These are phyloP conservation scores for Guyanaporus albipodus DNA, from an alignment of 768 basidiomycete genomes.

Conservation along the genomic window DNA sequence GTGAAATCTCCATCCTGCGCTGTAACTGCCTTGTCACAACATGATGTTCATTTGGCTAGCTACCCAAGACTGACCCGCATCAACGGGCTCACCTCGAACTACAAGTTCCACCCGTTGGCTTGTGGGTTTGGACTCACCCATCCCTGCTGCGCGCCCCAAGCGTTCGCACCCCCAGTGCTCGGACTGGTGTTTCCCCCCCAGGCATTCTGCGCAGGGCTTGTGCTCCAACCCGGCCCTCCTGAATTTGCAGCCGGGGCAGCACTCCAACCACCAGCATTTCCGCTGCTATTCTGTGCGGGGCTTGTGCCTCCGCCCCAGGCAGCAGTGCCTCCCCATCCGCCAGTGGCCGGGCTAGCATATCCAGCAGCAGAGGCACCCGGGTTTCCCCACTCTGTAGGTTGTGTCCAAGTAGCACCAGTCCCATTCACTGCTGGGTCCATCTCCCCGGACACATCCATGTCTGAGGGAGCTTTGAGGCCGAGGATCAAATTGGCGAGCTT, in stretches of 20 bases:
- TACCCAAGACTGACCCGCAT: background rate
- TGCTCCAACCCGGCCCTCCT: constrained; percentile 27
- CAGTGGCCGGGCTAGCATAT: constrained; percentile 28
- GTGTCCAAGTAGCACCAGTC: constrained; percentile 19
- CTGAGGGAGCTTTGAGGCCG: constrained; percentile 62
- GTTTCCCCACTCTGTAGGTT: constrained; percentile 26
- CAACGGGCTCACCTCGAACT: background rate
- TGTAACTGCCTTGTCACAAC: too few relatives aligned
- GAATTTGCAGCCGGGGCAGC: constrained; percentile 27
- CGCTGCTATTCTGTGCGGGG: constrained; percentile 24
- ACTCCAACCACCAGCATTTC: constrained; percentile 16
- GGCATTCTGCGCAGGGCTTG: constrained; percentile 31
- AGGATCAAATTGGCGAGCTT: constrained; percentile 79
- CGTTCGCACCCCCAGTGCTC: constrained; percentile 14
- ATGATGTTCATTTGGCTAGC: background rate
- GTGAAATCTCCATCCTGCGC: background rate
- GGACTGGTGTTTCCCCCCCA: constrained; percentile 39
- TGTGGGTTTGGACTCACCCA: constrained; percentile 50
- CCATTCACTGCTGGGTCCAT: constrained; percentile 33
- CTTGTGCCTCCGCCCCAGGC: constrained; percentile 27
- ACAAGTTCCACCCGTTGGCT: constrained; percentile 52
- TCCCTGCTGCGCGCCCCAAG: constrained; percentile 37
- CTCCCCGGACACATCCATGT: constrained; percentile 47
- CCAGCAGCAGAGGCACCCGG: constrained; percentile 30
- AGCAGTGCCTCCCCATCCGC: constrained; percentile 29